Evolutionary conservation across 2,329 filamentous ascomycete species (phyloP).

Genomic region (Aspergillus clavatus): DNA sequence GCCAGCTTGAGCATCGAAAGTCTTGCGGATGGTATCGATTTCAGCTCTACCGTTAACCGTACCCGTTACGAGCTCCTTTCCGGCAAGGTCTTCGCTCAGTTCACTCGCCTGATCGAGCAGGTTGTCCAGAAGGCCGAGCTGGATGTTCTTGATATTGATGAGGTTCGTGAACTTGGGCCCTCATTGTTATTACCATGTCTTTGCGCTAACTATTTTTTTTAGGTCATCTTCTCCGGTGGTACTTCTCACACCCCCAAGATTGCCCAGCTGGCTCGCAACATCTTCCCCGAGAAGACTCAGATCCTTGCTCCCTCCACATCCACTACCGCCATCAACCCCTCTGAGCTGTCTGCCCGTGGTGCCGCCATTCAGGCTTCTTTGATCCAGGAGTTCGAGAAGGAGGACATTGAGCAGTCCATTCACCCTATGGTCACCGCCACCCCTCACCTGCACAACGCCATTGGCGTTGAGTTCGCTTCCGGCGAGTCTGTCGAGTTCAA

Average conservation of each 20-base stretch:
- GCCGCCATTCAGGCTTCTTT: conserved; percentile 93
- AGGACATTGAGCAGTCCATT: conserved; percentile 92
- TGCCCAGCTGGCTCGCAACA: conserved; percentile 68
- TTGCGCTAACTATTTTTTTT: conserved; percentile 1
- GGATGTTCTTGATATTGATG: conserved; percentile 87
- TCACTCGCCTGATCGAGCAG: conserved; percentile 78
- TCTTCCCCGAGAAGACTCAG: conserved; percentile 75
- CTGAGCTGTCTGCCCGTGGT: conserved; percentile 80
- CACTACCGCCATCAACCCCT: conserved; percentile 79
- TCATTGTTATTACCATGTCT: not conserved
- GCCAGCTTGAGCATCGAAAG: conserved; percentile 91
- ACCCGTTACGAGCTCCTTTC: conserved; percentile 86
- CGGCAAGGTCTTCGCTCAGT: conserved; percentile 79
- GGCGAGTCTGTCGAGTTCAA: conserved; percentile 66
- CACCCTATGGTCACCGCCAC: conserved; percentile 93
- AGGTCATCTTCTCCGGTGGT: conserved; percentile 84
- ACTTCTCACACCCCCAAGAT: conserved; percentile 92
- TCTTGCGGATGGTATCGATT: conserved; percentile 84
- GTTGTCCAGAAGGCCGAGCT: conserved; percentile 88
- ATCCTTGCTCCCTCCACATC: conserved; percentile 80
- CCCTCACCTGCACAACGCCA: conserved; percentile 80
- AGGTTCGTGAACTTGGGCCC: conserved; percentile 48
- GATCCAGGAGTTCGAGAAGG: conserved; percentile 87
- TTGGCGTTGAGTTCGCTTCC: conserved; percentile 72
- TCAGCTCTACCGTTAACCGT: conserved; percentile 85